Percentiles rank a stretch among this genome's conserved stretches.
phyloP scores from a whole-genome alignment of 2,329 filamentous ascomycete species.

The Fusarium abutilonis region DNA sequence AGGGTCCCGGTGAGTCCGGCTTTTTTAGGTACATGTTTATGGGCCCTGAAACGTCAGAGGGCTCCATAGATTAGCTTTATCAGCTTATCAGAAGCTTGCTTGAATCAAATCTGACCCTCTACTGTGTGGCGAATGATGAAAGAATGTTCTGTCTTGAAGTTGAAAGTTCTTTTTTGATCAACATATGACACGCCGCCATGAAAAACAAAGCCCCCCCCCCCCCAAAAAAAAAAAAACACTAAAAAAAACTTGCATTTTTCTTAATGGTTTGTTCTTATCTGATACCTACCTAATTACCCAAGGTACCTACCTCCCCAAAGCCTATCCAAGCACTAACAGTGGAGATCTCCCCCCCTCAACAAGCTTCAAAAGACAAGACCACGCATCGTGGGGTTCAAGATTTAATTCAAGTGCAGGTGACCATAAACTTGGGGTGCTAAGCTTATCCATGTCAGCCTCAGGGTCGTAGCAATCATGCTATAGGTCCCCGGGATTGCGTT shows the following conservation, averaged over 20 bases:
- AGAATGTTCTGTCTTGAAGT: constrained; percentile 12
- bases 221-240: too few relatives aligned
- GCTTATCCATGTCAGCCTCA: constrained; percentile 26
- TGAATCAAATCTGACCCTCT: constrained; percentile 27
- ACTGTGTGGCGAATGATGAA: constrained; percentile 26
- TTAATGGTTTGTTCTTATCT: constrained; percentile 19
- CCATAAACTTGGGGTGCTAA: not conserved
- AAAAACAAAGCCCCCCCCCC: not conserved
- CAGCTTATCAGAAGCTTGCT: constrained; percentile 20
- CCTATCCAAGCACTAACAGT: too few relatives aligned
- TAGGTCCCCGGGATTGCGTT: constrained; percentile 14
- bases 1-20: constrained; percentile 2
- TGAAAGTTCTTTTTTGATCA: constrained; percentile 6
- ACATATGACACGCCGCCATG: constrained; percentile 10
- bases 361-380: constrained; percentile 4
- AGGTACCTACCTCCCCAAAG: too few relatives aligned
- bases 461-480: constrained; percentile 18
- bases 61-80: constrained; percentile 25
- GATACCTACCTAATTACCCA: too few relatives aligned
- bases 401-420: constrained; percentile 22
- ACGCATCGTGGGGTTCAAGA: constrained; percentile 27
- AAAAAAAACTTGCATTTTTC: constrained; percentile 10
- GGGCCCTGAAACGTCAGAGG: constrained; percentile 25
- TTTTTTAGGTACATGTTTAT: not conserved
- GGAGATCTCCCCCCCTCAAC: not conserved